A percentile compares a stretch with the other conserved stretches of the same genome.
Conservation (phyloP, 768 basidiomycete species). For the Favolaschia claudopus region DNA sequence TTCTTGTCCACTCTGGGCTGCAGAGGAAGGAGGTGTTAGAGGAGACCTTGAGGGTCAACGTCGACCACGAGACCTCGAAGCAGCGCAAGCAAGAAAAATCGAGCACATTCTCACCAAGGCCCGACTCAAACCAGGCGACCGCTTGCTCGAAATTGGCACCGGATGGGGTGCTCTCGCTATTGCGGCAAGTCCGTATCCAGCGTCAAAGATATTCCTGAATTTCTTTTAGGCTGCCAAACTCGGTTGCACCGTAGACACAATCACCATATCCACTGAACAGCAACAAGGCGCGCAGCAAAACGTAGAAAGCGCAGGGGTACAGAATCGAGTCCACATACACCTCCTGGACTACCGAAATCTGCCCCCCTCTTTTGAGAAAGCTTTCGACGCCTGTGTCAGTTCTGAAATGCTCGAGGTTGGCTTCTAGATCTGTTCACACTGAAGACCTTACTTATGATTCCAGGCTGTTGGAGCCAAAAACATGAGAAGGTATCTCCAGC, state of each 20-base stretch:
- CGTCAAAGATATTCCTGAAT: background rate
- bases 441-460: too few relatives aligned
- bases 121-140: constrained; percentile 51
- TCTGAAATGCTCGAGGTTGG: constrained; percentile 51
- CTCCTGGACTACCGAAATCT: constrained; percentile 62
- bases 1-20: constrained; percentile 58
- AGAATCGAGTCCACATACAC: constrained; percentile 53
- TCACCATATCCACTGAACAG: constrained; percentile 62
- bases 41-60: constrained; percentile 37
- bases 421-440: too few relatives aligned
- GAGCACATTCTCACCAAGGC: constrained; percentile 52
- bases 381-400: constrained; percentile 50
- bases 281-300: constrained; percentile 50
- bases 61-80: constrained; percentile 12
- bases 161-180: constrained; percentile 65
- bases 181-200: constrained; percentile 45
- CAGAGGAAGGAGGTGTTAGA: constrained; percentile 42
- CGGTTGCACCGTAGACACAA: constrained; percentile 51
- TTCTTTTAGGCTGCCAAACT: constrained; percentile 31
- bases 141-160: constrained; percentile 62
- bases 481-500: too few relatives aligned
- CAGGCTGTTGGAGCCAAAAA: too few relatives aligned
- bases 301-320: constrained; percentile 45
- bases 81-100: constrained; percentile 21
- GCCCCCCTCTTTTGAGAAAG: constrained; percentile 51